phyloP scores from a whole-genome alignment of 164 flowering plant species.

The Kalanchoe fedtschenkoi region DNA sequence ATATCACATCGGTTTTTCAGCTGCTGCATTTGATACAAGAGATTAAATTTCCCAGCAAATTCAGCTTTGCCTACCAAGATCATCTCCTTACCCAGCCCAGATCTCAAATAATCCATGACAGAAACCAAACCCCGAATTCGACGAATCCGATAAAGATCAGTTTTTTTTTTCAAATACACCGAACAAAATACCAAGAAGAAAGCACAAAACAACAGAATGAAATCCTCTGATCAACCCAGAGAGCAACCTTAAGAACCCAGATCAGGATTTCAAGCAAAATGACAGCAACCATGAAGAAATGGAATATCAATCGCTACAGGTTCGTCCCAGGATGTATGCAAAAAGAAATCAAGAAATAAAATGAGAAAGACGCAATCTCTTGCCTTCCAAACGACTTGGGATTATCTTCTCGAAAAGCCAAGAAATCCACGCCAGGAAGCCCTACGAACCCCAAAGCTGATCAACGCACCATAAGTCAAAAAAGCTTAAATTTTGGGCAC shows the following conservation, averaged over 20 bases:
- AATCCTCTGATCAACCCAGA: background rate
- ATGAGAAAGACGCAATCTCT: background rate
- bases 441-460: background rate
- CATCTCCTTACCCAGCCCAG: background rate
- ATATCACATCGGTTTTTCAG: conserved; percentile 13
- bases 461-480: too few species aligned
- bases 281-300: background rate
- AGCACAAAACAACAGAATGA: too few species aligned
- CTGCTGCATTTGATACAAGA: background rate
- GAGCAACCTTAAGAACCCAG: background rate
- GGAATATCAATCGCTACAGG: background rate
- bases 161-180: background rate
- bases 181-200: background rate
- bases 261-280: background rate
- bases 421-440: background rate
- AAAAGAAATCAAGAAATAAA: background rate
- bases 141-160: background rate
- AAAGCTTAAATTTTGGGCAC: background rate
- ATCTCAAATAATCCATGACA: background rate
- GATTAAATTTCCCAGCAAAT: background rate
- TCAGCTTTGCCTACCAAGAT: background rate
- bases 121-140: too few species aligned
- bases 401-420: background rate
- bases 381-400: background rate
- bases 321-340: background rate